Evolutionary conservation across 768 basidiomycete genomes (phyloP).

Genomic region (Clitopilus hobsonii): DNA sequence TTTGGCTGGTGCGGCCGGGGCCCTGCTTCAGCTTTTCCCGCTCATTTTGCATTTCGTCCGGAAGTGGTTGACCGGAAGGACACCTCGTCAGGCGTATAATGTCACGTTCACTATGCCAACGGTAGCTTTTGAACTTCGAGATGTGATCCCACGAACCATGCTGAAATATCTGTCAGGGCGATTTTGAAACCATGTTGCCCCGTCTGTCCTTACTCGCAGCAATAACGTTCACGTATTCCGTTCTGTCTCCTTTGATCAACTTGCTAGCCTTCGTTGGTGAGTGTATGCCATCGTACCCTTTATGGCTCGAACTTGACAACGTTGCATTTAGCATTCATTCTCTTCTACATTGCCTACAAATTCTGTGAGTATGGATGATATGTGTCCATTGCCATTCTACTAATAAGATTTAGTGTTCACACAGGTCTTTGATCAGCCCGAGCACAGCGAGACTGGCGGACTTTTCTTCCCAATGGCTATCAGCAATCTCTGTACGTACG

Average conservation of each 20-base stretch:
- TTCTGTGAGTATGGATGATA: constrained; percentile 32
- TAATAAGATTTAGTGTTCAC: constrained; percentile 32
- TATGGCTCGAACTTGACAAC: not conserved
- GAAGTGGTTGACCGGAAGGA: constrained; percentile 64
- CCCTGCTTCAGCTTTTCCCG: constrained; percentile 49
- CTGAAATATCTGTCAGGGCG: constrained; percentile 24
- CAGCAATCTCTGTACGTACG: constrained; percentile 41
- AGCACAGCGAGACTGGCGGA: constrained; percentile 43
- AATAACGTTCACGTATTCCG: constrained; percentile 52
- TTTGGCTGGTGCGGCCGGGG: constrained; percentile 45
- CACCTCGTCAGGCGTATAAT: constrained; percentile 56
- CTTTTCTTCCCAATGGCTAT: constrained; percentile 42
- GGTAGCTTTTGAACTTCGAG: constrained; percentile 20
- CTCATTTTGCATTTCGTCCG: constrained; percentile 55
- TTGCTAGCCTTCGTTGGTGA: constrained; percentile 54
- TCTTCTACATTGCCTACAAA: constrained; percentile 61
- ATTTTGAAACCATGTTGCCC: constrained; percentile 47
- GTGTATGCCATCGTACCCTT: constrained; percentile 5
- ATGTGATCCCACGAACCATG: too few species aligned
- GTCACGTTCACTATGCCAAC: constrained; percentile 53
- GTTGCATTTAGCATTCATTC: constrained; percentile 33
- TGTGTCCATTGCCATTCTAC: not conserved
- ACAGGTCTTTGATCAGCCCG: constrained; percentile 50
- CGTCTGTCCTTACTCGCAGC: constrained; percentile 48
- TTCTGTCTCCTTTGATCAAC: constrained; percentile 64